Conservation (phyloP, 306 rosid species). For the Fragaria iinumae region DNA sequence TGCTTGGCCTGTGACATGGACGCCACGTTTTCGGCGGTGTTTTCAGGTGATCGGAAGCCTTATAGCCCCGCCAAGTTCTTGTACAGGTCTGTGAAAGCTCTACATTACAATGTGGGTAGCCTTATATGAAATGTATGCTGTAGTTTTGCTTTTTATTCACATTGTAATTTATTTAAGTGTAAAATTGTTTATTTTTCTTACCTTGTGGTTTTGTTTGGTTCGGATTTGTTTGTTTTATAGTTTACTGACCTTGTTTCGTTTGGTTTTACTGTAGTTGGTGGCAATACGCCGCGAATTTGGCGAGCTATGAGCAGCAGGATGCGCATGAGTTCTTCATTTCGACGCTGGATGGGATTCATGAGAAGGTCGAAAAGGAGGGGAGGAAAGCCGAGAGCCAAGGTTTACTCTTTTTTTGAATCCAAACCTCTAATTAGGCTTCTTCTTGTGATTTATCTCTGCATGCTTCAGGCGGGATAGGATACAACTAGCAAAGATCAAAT, state of each 20-base stretch:
- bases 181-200: background rate
- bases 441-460: constrained; percentile 6
- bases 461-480: background rate
- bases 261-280: constrained; percentile 73
- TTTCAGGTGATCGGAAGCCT: constrained; percentile 76
- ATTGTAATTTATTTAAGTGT: background rate
- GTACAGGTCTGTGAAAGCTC: constrained; percentile 53
- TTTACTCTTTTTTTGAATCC: constrained; percentile 26
- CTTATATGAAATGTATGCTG: background rate
- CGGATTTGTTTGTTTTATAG: background rate
- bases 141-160: background rate
- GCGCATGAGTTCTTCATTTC: constrained; percentile 99
- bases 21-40: constrained; percentile 72
- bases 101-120: background rate
- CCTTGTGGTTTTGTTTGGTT: background rate
- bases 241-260: background rate
- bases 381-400: constrained; percentile 73
- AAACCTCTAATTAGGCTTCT: constrained; percentile 3
- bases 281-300: constrained; percentile 94
- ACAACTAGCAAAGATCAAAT: background rate
- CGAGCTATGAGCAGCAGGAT: constrained; percentile 96
- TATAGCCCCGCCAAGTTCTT: constrained; percentile 92
- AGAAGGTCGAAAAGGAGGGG: constrained; percentile 76
- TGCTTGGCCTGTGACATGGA: constrained; percentile 91
- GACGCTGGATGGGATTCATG: constrained; percentile 92